These are phyloP conservation scores for Mitragyna speciosa DNA, from an alignment of 257 asterid genomes.

Conservation along the genomic window DNA sequence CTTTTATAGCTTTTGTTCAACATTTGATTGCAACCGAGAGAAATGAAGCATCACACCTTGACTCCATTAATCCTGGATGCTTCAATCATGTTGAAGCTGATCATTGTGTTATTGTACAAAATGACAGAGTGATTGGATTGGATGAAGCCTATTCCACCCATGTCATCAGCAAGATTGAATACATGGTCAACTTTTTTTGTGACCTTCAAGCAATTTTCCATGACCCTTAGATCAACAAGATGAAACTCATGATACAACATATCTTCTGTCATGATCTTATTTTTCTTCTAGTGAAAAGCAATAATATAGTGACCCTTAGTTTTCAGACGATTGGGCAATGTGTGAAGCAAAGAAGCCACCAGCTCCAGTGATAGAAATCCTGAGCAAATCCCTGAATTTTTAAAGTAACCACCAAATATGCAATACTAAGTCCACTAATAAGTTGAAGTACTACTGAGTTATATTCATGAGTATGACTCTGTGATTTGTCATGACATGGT, in stretches of 20 bases:
- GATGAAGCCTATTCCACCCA: slow-evolving; percentile 93
- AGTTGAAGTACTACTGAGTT: too few species aligned
- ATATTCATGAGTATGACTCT: too few species aligned
- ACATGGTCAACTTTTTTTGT: slow-evolving; percentile 68
- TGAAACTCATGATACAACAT: slow-evolving; percentile 87
- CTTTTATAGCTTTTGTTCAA: too few species aligned
- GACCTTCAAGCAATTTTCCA: slow-evolving; percentile 83
- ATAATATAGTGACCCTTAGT: slow-evolving; percentile 77
- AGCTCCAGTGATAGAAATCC: slow-evolving; percentile 78
- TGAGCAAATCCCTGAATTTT: too few species aligned
- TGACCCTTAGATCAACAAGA: slow-evolving; percentile 87
- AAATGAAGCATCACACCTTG: slow-evolving; percentile 42
- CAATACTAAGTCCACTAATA: too few species aligned
- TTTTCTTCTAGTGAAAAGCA: slow-evolving; percentile 89
- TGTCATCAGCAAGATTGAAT: slow-evolving; percentile 85
- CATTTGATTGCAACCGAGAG: slow-evolving; percentile 30
- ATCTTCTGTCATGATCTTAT: slow-evolving; percentile 83
- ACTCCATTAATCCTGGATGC: slow-evolving; percentile 73
- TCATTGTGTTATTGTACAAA: slow-evolving; percentile 87
- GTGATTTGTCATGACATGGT: too few species aligned
- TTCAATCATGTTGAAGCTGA: slow-evolving; percentile 86
- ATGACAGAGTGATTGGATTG: slow-evolving; percentile 89
- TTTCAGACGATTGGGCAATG: slow-evolving; percentile 78
- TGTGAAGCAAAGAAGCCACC: slow-evolving; percentile 90
- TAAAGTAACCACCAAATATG: too few species aligned